Conservation (phyloP, 768 basidiomycete genomes). For the Boletus rubropictus region DNA sequence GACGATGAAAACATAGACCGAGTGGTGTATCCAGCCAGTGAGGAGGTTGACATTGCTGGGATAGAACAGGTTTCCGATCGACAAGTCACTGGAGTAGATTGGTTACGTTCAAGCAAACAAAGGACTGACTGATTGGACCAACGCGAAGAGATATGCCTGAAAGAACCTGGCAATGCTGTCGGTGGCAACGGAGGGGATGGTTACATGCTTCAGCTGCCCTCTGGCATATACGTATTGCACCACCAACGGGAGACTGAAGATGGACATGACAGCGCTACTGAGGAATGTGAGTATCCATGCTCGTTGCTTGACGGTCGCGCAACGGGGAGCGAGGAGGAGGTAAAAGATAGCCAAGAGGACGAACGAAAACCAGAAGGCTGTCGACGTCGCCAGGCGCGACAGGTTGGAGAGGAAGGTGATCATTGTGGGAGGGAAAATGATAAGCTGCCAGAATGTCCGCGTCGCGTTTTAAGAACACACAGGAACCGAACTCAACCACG, state of each 20-base stretch:
- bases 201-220: conserved; percentile 25
- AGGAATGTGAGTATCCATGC: conserved; percentile 45
- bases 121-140: conserved; percentile 18
- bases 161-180: conserved; percentile 36
- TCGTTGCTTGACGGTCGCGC: conserved; percentile 35
- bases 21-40: conserved; percentile 53
- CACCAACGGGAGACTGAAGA: conserved; percentile 38
- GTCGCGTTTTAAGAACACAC: conserved; percentile 21
- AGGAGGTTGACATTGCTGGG: conserved; percentile 41
- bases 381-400: conserved; percentile 20
- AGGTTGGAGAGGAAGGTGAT: conserved; percentile 13
- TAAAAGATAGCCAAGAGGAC: conserved; percentile 24
- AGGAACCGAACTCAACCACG: conserved; percentile 13
- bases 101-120: conserved; percentile 6
- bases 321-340: conserved; percentile 26
- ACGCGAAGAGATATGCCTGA: conserved; percentile 41
- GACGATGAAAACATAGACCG: conserved; percentile 38
- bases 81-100: conserved; percentile 36
- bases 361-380: conserved; percentile 20
- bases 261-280: conserved; percentile 38
- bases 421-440: conserved; percentile 20
- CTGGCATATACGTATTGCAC: conserved; percentile 23
- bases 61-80: conserved; percentile 43
- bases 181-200: conserved; percentile 18
- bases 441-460: conserved; percentile 1